Evolutionary conservation across 1,284 basidiomycete species (phyloP).

Genomic region (Chalciporus piperatoides): DNA sequence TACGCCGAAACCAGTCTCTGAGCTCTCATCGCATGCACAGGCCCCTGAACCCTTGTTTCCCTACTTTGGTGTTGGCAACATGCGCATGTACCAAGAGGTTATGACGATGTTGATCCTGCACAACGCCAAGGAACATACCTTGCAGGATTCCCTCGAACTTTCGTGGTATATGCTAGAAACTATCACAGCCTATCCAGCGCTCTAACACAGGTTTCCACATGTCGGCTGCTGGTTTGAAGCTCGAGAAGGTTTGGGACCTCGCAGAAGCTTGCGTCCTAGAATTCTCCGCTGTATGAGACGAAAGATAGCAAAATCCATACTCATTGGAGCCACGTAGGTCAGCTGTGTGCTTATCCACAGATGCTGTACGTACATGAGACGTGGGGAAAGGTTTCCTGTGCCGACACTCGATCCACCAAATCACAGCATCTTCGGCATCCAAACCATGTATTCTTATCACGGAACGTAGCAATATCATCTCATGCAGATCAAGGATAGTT

Average conservation of each 20-base stretch:
- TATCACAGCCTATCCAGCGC: background rate
- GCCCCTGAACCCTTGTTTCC: conserved; percentile 31
- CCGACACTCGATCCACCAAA: background rate
- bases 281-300: conserved; percentile 21
- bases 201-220: conserved; percentile 13
- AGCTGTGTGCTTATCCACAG: conserved; percentile 21
- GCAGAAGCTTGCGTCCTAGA: conserved; percentile 32
- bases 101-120: conserved; percentile 30
- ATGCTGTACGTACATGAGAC: conserved; percentile 1
- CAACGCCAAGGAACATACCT: conserved; percentile 34
- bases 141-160: conserved; percentile 29
- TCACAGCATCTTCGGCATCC: background rate
- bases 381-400: background rate
- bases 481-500: conserved; percentile 1
- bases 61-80: conserved; percentile 20
- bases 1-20: background rate
- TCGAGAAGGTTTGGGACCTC: conserved; percentile 35
- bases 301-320: background rate
- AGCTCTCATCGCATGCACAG: conserved; percentile 14
- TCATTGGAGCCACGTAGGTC: background rate
- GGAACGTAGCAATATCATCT: conserved; percentile 3
- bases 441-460: conserved; percentile 3
- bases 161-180: conserved; percentile 20
- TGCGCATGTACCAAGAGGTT: conserved; percentile 31
- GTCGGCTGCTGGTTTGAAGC: conserved; percentile 20